These are phyloP conservation scores for Collybia sordida DNA, from an alignment of 768 basidiomycete species.

Conservation along the genomic window DNA sequence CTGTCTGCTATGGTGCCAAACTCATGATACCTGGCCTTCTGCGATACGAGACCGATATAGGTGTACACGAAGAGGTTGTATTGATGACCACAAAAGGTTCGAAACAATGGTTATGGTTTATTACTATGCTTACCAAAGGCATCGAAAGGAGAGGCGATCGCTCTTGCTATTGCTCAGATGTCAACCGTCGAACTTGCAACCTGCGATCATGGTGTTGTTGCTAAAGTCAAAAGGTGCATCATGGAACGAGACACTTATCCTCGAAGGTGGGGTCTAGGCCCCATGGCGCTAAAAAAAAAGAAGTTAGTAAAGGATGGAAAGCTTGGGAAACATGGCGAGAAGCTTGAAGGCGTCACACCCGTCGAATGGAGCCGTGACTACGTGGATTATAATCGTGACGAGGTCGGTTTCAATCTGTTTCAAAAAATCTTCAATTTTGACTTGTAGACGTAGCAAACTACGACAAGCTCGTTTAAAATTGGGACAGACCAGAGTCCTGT, in stretches of 20 bases:
- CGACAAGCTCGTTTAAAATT: slow-evolving; percentile 34
- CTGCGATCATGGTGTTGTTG: slow-evolving; percentile 98
- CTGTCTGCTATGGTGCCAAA: slow-evolving; percentile 98
- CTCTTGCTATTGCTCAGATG: slow-evolving; percentile 95
- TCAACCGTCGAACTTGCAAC: slow-evolving; percentile 97
- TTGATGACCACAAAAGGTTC: slow-evolving; percentile 97
- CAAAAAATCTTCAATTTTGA: slow-evolving; percentile 11
- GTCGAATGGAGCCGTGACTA: slow-evolving; percentile 91
- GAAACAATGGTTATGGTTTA: slow-evolving; percentile 1
- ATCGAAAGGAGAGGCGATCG: slow-evolving; percentile 81
- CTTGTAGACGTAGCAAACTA: slow-evolving; percentile 22
- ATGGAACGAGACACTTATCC: slow-evolving; percentile 99
- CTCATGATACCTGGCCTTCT: slow-evolving; percentile 99
- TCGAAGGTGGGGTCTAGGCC: slow-evolving; percentile 97
- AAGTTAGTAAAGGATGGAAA: slow-evolving; percentile 98
- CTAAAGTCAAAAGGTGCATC: slow-evolving; percentile 98
- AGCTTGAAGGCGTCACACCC: slow-evolving; percentile 85
- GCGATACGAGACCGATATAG: slow-evolving; percentile 94
- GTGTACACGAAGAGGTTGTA: slow-evolving; percentile 93
- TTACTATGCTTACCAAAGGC: slow-evolving; percentile 6
- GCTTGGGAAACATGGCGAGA: slow-evolving; percentile 93
- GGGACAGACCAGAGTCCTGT: slow-evolving; percentile 11
- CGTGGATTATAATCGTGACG: slow-evolving; percentile 84
- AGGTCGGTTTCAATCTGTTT: slow-evolving; percentile 20
- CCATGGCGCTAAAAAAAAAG: slow-evolving; percentile 95